Conservation (phyloP, 352 stramenopile genomes). For the Phytophthora constricta region DNA sequence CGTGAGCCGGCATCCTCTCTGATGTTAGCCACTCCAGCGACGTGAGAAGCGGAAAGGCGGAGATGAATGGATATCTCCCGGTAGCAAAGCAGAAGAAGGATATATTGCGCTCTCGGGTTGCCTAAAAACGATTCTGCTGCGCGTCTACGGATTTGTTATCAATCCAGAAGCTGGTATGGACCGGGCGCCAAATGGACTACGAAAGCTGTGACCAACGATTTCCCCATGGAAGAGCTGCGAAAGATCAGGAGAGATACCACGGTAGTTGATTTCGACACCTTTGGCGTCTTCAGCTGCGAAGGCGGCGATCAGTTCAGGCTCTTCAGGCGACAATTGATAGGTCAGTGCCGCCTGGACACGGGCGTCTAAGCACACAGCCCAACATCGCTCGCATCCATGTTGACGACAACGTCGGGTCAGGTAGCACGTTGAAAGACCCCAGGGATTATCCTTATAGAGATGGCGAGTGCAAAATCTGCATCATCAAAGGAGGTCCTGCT, state of each 20-base stretch:
- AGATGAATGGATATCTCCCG: not conserved
- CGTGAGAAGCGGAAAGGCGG: slow-evolving; percentile 4
- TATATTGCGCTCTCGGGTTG: slow-evolving; percentile 10
- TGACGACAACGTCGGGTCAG: slow-evolving; percentile 3
- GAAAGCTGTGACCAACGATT: not conserved
- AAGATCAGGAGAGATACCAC: slow-evolving; percentile 10
- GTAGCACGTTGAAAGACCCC: not conserved
- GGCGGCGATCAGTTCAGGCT: not conserved
- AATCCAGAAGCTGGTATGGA: slow-evolving; percentile 18
- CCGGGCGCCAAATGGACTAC: too few species aligned
- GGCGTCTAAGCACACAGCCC: slow-evolving; percentile 10
- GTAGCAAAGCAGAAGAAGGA: not conserved
- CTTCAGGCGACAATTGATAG: not conserved
- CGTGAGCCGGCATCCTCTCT: not conserved
- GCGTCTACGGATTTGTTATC: slow-evolving; percentile 19
- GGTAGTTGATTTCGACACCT: slow-evolving; percentile 29
- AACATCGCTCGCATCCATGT: slow-evolving; percentile 11
- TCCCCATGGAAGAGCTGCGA: slow-evolving; percentile 4
- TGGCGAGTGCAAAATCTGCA: slow-evolving; percentile 8
- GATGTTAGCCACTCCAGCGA: not conserved
- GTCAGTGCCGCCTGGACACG: not conserved
- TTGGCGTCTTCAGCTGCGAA: not conserved
- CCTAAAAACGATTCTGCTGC: slow-evolving; percentile 5
- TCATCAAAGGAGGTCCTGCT: slow-evolving; percentile 15
- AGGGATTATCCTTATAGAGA: slow-evolving; percentile 17